Evolutionary conservation across 371 early-diverging fungal genomes (phyloP), one percentile per base, ranked within the genome.

Genomic region (Vairimorpha apis): DNA sequence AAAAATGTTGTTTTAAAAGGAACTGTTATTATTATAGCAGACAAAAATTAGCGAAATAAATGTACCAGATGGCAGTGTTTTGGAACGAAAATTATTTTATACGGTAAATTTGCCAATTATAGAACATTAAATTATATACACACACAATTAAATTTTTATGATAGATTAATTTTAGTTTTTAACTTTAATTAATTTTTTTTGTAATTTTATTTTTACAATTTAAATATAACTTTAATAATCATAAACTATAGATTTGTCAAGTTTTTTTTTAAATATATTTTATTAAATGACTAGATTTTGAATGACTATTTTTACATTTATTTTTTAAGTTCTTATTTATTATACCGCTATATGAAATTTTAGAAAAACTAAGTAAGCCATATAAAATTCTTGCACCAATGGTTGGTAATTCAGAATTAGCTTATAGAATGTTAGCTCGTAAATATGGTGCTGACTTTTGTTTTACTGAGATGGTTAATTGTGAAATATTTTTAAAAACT

Each of bases 381-480:
- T 78, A 75, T 32, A 65, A 65, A 44, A 51, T 74, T 33, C 59
- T 78, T 32, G 78, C 78, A n/a, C 78, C 78, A 5, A 78, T 78
- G 78, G 78, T 78, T 16, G 67, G 65, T 32, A 78, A 78, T 44
- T 91, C 91, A 71, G 94, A 93, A 73, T 86, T 87, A 56, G 91
- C 95, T 0, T 97, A 92, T 90, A 86, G 98, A 53, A 85, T 90
- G n/a, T 86, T 97, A 18, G 88, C 90, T 21, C 84, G 91, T 49
- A 85, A 88, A 33, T 90, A 95, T 81, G 90, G 89, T 30, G 93
- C 95, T 0, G 86, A 94, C 38, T 84, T 95, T 0, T 92, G 93
- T 83, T 95, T 91, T 78, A 96, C 97, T 13, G 97, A 97, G 69
- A 98, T 98, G 99, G 89, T 96, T 80, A 91, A 98, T 77, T 90